These are phyloP conservation scores for Typha latifolia DNA, from an alignment of 176 grass and related monocot species.

Conservation along the genomic window DNA sequence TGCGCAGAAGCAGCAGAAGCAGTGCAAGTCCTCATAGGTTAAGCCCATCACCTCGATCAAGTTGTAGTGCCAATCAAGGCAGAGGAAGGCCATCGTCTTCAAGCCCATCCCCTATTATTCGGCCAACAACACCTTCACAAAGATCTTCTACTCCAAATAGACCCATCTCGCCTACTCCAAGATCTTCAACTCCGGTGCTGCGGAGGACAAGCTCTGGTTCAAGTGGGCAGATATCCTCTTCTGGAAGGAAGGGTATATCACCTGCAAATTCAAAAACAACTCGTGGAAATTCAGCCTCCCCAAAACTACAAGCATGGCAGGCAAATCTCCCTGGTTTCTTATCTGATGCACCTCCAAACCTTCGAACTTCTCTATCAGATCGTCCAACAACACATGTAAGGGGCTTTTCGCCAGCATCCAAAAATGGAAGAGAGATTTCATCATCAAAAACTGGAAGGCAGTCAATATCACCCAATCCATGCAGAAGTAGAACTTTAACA, in stretches of 20 bases:
- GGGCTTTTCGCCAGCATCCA: constrained; percentile 53
- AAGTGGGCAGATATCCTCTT: constrained; percentile 16
- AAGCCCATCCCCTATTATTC: constrained; percentile 45
- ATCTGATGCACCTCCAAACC: constrained; percentile 67
- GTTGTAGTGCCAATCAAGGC: constrained; percentile 28
- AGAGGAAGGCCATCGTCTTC: constrained; percentile 48
- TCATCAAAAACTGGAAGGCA: constrained; percentile 58
- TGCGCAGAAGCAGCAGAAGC: constrained; percentile 57
- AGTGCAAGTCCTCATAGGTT: constrained; percentile 77
- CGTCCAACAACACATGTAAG: constrained; percentile 44
- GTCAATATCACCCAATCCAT: constrained; percentile 50
- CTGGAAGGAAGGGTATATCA: constrained; percentile 53
- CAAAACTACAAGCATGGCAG: constrained; percentile 62
- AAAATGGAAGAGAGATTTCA: constrained; percentile 29
- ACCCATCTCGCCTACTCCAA: constrained; percentile 41
- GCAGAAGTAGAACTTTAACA: constrained; percentile 64
- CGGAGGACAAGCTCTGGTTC: constrained; percentile 72
- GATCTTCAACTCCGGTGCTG: constrained; percentile 61
- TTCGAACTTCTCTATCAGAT: constrained; percentile 73
- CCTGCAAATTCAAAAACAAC: constrained; percentile 36
- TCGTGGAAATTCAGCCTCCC: constrained; percentile 53
- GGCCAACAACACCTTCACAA: constrained; percentile 32
- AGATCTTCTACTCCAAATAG: constrained; percentile 55
- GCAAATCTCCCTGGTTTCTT: constrained; percentile 61
- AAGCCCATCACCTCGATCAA: constrained; percentile 62